Base-by-base conservation (phyloP, 257 asterid species). In the Solanum neorickii region DNA sequence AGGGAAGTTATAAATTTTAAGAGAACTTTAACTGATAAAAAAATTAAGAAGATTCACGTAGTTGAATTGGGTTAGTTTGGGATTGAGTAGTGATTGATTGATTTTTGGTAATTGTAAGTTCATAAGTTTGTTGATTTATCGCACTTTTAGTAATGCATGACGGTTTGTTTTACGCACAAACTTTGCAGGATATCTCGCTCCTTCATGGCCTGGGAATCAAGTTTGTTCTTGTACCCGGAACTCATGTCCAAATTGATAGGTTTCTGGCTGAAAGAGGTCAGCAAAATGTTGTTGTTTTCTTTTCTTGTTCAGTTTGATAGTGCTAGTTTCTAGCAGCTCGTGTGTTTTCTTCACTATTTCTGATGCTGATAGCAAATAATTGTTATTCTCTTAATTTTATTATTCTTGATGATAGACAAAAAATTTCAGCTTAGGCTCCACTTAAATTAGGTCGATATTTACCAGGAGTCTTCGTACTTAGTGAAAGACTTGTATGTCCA, bases 161-260 rank as follows among this genome's bases (percentile, higher is more conserved):
- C 0, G 68, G 42, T 80, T 69, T 27, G 42, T 47, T 8, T 49
- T 47, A 16, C 29, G 4, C 39, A 29, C 65, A 80, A 47, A 80
- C 29, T 23, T 83, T 89, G 89, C 88, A 97, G 99, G 99, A 97
- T 89, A 93, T 97, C 65, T 95, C 99, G 86, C 93, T 96, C 12
- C 97, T 97, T 89, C 99, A 95, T 90, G 98, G 98, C 44, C 88
- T 96, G 87, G 99, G 99, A 86, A 93, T 97, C 93, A 97, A 95
- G 87, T 95, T 97, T 90, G 98, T 97, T 91, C 95, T 97, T 68
- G 99, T 97, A 80, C 98, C 98, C 0, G 99, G 99, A 86, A 93
- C 99, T 12, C 99, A 95, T 86, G 98, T 94, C 46, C 99, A 94
- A 90, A 96, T 97, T 72, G 99, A 97, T 90, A 87, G 90, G 91